Percentiles rank a stretch among this genome's conserved stretches.
Evolutionary conservation across 2,329 filamentous ascomycete species (phyloP).

Genomic region (Hymenoscyphus scutula): DNA sequence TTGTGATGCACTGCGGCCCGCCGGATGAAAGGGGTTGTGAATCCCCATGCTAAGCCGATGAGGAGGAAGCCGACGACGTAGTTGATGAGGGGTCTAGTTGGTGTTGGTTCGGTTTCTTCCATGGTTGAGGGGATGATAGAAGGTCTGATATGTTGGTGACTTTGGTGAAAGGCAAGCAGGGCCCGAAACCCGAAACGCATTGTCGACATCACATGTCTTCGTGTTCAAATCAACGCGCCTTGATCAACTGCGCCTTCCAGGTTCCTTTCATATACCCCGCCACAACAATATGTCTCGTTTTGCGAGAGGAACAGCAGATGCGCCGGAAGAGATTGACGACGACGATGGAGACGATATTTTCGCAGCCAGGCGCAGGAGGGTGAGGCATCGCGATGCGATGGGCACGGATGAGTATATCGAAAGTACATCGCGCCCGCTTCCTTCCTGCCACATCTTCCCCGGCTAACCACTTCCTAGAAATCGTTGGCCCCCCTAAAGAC

Average conservation of each 20-base stretch:
- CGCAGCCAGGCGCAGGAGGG: conserved; percentile 8
- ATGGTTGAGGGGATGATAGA: background rate
- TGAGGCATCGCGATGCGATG: conserved; percentile 10
- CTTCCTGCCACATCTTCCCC: background rate
- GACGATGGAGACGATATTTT: conserved; percentile 8
- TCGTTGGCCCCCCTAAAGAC: conserved; percentile 20
- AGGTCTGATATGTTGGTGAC: background rate
- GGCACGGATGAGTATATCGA: conserved; percentile 31
- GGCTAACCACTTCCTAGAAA: conserved; percentile 23
- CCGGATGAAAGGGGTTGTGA: conserved; percentile 90
- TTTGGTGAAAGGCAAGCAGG: background rate
- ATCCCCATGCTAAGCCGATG: conserved; percentile 88
- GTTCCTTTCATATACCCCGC: background rate
- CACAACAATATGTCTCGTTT: conserved; percentile 2
- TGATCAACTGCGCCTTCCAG: background rate
- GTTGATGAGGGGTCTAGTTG: conserved; percentile 54
- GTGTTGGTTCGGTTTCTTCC: background rate
- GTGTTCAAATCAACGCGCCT: background rate
- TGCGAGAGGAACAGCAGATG: background rate
- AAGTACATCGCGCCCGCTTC: conserved; percentile 18
- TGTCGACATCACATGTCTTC: background rate
- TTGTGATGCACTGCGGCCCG: conserved; percentile 75
- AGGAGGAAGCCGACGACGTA: conserved; percentile 87
- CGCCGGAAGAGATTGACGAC: background rate
- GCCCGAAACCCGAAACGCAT: background rate